Percentiles rank a stretch among this genome's conserved stretches.
Conservation (phyloP, 1,284 basidiomycete species). For the Pascua guehoae region DNA sequence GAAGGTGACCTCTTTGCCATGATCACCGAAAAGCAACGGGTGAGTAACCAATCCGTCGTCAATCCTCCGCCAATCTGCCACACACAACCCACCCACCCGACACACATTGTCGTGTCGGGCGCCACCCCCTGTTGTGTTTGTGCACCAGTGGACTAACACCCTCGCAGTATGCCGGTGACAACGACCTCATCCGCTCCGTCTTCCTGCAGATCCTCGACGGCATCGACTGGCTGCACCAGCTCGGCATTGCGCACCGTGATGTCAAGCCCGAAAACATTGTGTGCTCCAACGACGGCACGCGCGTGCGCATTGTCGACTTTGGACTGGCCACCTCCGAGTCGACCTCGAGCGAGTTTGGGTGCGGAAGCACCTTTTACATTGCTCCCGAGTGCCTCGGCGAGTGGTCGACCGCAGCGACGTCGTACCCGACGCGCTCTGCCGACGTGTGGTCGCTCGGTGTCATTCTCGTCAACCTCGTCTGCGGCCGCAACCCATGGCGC, state of each 20-base stretch:
- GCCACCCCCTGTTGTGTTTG: neutral
- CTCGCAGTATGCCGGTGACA: conserved; percentile 67
- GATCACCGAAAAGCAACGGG: conserved; percentile 57
- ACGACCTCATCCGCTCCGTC: conserved; percentile 76
- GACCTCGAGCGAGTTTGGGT: conserved; percentile 85
- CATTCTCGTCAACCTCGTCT: conserved; percentile 82
- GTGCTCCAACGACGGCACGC: conserved; percentile 69
- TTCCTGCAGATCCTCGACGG: conserved; percentile 92
- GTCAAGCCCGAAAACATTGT: conserved; percentile 98
- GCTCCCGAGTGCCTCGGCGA: conserved; percentile 82
- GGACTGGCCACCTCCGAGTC: conserved; percentile 90
- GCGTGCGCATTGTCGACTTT: conserved; percentile 91
- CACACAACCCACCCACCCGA: neutral
- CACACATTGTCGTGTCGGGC: neutral
- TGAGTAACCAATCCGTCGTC: conserved; percentile 35
- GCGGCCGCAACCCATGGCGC: conserved; percentile 83
- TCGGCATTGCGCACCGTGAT: conserved; percentile 87
- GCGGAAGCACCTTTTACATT: conserved; percentile 50
- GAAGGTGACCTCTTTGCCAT: conserved; percentile 89
- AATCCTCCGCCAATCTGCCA: neutral
- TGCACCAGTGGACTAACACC: conserved; percentile 5
- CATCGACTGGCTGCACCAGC: conserved; percentile 71
- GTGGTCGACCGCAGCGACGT: conserved; percentile 49
- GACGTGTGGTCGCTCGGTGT: conserved; percentile 95
- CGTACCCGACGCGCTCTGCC: conserved; percentile 68